phyloP scores from a whole-genome alignment of 352 stramenopile genomes.

The Phytophthora colocasiae region DNA sequence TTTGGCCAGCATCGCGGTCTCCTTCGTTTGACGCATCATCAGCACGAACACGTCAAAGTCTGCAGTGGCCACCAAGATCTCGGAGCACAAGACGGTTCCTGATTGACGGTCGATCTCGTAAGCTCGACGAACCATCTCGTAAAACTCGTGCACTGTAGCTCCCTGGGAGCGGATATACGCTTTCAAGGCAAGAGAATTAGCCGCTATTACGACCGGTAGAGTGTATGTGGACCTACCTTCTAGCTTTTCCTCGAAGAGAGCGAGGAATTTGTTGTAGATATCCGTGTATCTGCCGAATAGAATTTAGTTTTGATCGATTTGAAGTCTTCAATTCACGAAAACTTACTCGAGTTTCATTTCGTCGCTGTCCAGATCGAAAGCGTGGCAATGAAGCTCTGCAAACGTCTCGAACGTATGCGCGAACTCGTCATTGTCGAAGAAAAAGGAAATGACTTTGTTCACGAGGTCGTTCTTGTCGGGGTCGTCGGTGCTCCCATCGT shows the following conservation, averaged over 20 bases:
- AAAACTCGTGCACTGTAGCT: conserved; percentile 71
- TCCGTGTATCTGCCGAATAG: conserved; percentile 63
- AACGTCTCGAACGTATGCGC: conserved; percentile 76
- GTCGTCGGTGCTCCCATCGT: conserved; percentile 31
- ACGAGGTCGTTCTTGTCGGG: conserved; percentile 44
- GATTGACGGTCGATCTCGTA: conserved; percentile 69
- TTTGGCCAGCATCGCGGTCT: conserved; percentile 67
- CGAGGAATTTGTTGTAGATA: conserved; percentile 82
- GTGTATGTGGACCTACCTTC: conserved; percentile 48
- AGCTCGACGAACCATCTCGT: conserved; percentile 59
- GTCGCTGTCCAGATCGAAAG: conserved; percentile 73
- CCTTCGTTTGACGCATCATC: conserved; percentile 88
- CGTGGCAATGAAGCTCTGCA: conserved; percentile 62
- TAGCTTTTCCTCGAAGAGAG: conserved; percentile 80
- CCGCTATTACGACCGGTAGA: background rate
- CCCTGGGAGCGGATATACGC: conserved; percentile 69
- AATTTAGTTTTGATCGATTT: conserved; percentile 3
- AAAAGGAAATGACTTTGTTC: conserved; percentile 74
- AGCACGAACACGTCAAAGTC: conserved; percentile 86
- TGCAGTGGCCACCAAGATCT: conserved; percentile 79
- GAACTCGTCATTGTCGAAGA: conserved; percentile 86
- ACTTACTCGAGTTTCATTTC: conserved; percentile 84
- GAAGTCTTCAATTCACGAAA: background rate
- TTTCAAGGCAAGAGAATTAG: conserved; percentile 18
- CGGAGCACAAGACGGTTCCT: conserved; percentile 70